Conservation (phyloP, 208 protist species). For the Pavlovales sp. region DNA sequence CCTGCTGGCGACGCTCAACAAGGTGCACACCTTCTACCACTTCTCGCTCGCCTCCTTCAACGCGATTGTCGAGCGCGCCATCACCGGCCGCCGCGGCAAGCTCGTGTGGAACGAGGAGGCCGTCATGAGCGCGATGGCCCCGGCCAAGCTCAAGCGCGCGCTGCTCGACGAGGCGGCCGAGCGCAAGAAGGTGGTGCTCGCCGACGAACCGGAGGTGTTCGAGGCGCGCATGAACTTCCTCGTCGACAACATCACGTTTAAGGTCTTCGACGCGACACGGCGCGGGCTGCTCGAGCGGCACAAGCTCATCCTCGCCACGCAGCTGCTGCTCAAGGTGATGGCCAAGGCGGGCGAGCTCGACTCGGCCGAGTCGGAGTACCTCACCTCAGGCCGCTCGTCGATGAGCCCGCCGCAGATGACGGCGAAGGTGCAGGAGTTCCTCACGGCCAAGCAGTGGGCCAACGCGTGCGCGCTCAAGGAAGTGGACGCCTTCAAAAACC, state of each 20-base stretch:
- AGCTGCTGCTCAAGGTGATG: conserved; percentile 85
- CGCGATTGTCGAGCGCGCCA: conserved; percentile 91
- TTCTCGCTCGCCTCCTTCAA: conserved; percentile 95
- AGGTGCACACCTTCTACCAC: conserved; percentile 74
- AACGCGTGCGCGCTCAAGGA: conserved; percentile 10
- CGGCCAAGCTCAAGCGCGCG: conserved; percentile 12
- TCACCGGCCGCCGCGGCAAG: conserved; percentile 51
- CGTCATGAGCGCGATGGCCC: background rate
- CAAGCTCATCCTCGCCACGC: conserved; percentile 93
- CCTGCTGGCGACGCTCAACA: conserved; percentile 64
- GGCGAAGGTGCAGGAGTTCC: conserved; percentile 36
- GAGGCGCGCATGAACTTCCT: conserved; percentile 80
- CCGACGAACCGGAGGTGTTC: conserved; percentile 73
- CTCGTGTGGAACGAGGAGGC: conserved; percentile 33
- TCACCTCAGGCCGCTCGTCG: background rate
- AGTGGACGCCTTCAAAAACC: background rate
- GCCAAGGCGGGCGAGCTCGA: conserved; percentile 69
- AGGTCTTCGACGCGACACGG: conserved; percentile 85
- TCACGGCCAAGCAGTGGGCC: conserved; percentile 31
- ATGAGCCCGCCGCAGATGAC: conserved; percentile 44
- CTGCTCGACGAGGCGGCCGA: background rate
- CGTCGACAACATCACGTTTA: conserved; percentile 85
- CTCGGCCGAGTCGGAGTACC: conserved; percentile 71
- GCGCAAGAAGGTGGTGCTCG: conserved; percentile 19
- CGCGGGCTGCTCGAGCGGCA: conserved; percentile 94